Evolutionary conservation across 176 grass and related monocot species (phyloP).

Genomic region (Cenchrus americanus): DNA sequence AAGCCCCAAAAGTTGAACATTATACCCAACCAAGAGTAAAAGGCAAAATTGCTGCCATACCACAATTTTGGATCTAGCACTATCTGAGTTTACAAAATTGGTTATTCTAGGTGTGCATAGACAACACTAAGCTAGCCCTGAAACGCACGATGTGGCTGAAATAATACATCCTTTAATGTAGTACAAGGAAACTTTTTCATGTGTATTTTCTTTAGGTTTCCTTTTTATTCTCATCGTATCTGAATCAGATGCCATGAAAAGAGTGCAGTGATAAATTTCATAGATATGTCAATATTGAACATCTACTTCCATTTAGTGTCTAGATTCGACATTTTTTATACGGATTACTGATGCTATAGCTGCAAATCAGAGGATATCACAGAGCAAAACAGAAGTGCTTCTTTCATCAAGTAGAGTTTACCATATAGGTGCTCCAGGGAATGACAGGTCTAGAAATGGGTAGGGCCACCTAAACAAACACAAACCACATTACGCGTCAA

Average conservation of each 20-base stretch:
- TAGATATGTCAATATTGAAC: neutral
- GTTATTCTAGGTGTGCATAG: slow-evolving; percentile 1
- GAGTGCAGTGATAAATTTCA: neutral
- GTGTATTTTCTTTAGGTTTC: neutral
- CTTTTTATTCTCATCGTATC: neutral
- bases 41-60: neutral
- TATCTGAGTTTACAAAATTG: neutral
- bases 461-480: slow-evolving; percentile 88
- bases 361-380: neutral
- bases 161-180: neutral
- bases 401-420: slow-evolving; percentile 41
- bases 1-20: neutral
- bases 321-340: neutral
- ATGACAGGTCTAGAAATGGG: slow-evolving; percentile 88
- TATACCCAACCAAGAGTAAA: neutral
- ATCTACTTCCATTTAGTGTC: slow-evolving; percentile 3
- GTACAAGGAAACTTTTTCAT: neutral
- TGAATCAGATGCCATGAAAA: no score
- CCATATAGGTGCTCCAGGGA: slow-evolving; percentile 66
- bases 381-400: neutral
- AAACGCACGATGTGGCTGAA: neutral
- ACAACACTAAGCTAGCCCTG: neutral
- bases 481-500: neutral
- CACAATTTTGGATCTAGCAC: neutral
- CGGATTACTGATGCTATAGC: neutral